A percentile compares a stretch with the other conserved stretches of the same genome.
phyloP scores from a whole-genome alignment of 345 rosid species.

The Eucalyptus sideroxylon region DNA sequence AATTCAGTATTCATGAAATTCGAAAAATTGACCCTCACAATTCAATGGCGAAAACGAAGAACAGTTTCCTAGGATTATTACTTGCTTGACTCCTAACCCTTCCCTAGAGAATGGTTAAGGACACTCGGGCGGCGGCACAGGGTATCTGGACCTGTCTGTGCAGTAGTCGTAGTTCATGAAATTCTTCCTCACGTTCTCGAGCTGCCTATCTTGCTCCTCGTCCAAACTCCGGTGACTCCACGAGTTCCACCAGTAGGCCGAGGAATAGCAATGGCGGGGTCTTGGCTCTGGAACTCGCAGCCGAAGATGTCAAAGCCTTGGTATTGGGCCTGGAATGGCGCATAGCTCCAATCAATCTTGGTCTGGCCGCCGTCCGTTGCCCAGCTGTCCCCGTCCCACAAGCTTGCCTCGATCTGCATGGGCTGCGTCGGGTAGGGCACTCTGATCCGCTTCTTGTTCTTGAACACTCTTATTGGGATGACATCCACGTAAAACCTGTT shows the following conservation, averaged over 20 bases:
- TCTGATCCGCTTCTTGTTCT: slow-evolving; percentile 24
- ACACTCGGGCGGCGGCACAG: slow-evolving; percentile 16
- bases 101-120: not conserved
- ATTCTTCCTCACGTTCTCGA: slow-evolving; percentile 3
- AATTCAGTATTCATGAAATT: not conserved
- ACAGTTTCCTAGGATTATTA: not conserved
- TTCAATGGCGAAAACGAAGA: not conserved
- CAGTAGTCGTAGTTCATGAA: slow-evolving; percentile 35
- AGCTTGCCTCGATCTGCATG: slow-evolving; percentile 44
- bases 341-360: slow-evolving; percentile 41
- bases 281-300: slow-evolving; percentile 4
- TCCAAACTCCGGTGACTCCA: slow-evolving; percentile 11
- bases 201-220: not conserved
- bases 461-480: slow-evolving; percentile 63
- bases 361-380: slow-evolving; percentile 48
- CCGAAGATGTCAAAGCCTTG: slow-evolving; percentile 26
- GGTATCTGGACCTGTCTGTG: slow-evolving; percentile 10
- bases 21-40: not conserved
- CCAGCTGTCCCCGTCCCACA: slow-evolving; percentile 64
- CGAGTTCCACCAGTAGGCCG: slow-evolving; percentile 53
- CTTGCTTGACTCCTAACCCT: not conserved
- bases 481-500: slow-evolving; percentile 48
- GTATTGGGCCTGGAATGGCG: slow-evolving; percentile 48
- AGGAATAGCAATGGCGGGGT: slow-evolving; percentile 2
- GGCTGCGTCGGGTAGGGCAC: slow-evolving; percentile 36